A percentile compares a stretch with the other conserved stretches of the same genome.
Evolutionary conservation across 2,329 filamentous ascomycete genomes (phyloP).

Genomic region (Alternaria burnsii): DNA sequence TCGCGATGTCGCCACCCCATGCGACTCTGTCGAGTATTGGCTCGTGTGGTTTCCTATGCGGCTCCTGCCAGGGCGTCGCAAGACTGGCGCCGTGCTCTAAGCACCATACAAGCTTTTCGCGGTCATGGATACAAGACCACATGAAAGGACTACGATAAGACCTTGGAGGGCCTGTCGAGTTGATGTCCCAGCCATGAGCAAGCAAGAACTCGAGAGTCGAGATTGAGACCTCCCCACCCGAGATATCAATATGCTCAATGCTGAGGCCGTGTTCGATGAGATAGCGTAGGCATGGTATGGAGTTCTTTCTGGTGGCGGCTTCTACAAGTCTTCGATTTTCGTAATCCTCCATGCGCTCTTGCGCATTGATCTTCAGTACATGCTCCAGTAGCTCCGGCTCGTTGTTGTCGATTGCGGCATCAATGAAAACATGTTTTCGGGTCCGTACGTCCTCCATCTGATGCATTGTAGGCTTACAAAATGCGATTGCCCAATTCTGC

Average conservation of each 20-base stretch:
- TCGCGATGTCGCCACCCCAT: no score
- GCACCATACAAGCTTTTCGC: conserved; percentile 2
- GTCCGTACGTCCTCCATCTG: neutral
- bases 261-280: neutral
- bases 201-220: neutral
- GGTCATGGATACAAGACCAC: conserved; percentile 2
- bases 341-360: neutral
- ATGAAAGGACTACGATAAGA: neutral
- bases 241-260: neutral
- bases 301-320: neutral
- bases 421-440: neutral
- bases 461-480: neutral
- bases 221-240: neutral
- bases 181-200: conserved; percentile 3
- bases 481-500: no score
- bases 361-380: neutral
- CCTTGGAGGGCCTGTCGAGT: neutral
- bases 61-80: neutral
- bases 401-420: neutral
- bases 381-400: neutral
- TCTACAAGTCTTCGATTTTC: neutral
- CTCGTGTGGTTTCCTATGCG: no score
- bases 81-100: neutral
- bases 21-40: no score
- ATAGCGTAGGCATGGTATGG: neutral